Evolutionary conservation across 768 basidiomycete species (phyloP).

Genomic region (Lentinula guzmanii): DNA sequence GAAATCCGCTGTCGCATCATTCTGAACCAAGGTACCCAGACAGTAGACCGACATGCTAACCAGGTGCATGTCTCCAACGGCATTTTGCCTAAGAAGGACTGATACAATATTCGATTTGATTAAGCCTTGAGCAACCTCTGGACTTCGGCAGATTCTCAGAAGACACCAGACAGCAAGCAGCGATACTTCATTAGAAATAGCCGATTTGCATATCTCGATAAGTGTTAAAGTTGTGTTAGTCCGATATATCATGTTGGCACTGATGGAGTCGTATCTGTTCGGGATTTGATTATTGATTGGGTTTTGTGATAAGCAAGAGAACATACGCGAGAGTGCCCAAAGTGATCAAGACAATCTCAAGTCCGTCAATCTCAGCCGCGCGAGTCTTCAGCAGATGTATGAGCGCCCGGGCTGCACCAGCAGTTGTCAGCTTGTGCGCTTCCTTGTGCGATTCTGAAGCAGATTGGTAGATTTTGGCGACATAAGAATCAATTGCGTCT

Average conservation of each 20-base stretch:
- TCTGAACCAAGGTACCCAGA: constrained; percentile 14
- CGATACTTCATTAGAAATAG: constrained; percentile 15
- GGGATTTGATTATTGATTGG: too few species aligned
- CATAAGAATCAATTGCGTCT: constrained; percentile 16
- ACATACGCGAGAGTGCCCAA: constrained; percentile 19
- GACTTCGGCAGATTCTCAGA: constrained; percentile 15
- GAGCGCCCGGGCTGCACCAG: constrained; percentile 16
- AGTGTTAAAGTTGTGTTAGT: constrained; percentile 17
- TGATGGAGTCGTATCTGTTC: constrained; percentile 16
- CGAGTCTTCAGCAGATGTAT: constrained; percentile 18
- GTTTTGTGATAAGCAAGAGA: neutral
- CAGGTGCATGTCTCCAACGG: constrained; percentile 11
- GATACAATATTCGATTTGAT: constrained; percentile 15
- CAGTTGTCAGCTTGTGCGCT: constrained; percentile 20
- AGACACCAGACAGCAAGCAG: constrained; percentile 19
- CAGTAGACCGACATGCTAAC: constrained; percentile 18
- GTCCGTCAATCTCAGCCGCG: constrained; percentile 17
- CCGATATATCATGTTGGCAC: constrained; percentile 20
- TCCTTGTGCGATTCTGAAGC: constrained; percentile 17
- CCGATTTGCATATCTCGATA: constrained; percentile 16
- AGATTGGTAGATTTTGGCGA: constrained; percentile 15
- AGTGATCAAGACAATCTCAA: constrained; percentile 17
- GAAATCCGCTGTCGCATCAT: constrained; percentile 18
- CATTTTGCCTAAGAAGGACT: constrained; percentile 13
- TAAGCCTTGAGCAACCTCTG: constrained; percentile 18